Base-by-base conservation (phyloP, 345 rosid genomes). In the Mercurialis annua region DNA sequence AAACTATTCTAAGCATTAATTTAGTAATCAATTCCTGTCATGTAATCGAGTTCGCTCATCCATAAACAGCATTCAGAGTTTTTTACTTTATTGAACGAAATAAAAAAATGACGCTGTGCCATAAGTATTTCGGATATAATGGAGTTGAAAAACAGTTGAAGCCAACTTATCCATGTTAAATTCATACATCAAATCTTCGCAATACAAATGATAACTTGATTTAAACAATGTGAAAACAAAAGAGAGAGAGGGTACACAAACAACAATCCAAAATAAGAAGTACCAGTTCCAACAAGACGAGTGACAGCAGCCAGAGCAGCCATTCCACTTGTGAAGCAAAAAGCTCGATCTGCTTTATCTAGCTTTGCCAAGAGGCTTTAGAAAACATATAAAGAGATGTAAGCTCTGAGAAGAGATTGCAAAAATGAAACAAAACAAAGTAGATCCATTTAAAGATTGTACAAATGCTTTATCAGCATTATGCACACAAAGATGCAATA, bases 311-410 rank as follows among this genome's bases (percentile, higher is more conserved):
- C 73, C 76, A 92, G 85, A 72, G 98, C 99, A 82, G 98, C 99
- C 97, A 94, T 94, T 77, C 98, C 98, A 70, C 97, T 91, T 38
- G 98, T 85, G 73, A 94, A 94, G 87, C 99, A 89, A 76, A 94
- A 84, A 73, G 98, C 93, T 75, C 90, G 85, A 79, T 94, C 92
- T 0, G 93, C 99, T 76, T 88, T 95, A 61, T 95, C 98, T 70
- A 95, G 87, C 93, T 88, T 92, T 12, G 96, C 93, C 59, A 95
- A 81, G 68, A 95, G 87, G 80, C 98, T 95, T 65, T 16, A 43
- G 51, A 55, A 74, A 64, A 16, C 46, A 60, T 12, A 65, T 12
- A 44, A 34, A 33, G 15, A 49, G 1, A 44, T 64, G 17, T 52
- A 64, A 53, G 40, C 26, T 24, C 33, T 49, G 36, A 57, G 7